Evolutionary conservation across 2,329 filamentous ascomycete species (phyloP), one percentile per base, ranked within the genome.

Genomic region (Macrophomina tecta): DNA sequence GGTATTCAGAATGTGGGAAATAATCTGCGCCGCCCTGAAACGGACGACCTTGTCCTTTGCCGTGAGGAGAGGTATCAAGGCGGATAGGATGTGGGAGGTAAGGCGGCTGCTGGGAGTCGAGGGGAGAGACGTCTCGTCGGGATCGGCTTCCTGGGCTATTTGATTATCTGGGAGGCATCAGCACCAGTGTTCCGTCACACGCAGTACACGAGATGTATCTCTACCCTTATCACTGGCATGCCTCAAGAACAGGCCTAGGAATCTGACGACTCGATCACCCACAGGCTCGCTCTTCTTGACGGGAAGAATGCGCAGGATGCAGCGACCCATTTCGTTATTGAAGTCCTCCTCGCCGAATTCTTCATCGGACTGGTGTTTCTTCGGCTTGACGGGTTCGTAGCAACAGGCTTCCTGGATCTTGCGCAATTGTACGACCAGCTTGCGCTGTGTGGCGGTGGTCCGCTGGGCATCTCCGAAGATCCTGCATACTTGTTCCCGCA

Each of bases 11-110:
- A 97, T 89, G 76, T 97, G 92, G 1, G 93, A 91, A 64, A 97
- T 89, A 63, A 97, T 87, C 76, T 99, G 95, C 0, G 94, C 96
- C 4, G 93, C 89, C 67, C 95, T 87, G 79, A 93, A 99, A 67
- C 95, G 88, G 55, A 98, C 91, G 68, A 91, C 91, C 79, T 97
- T 98, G 80, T 99, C 95, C 80, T 97, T 98, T 51, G 91, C 88
- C 9, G 86, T 86, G 68, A 97, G 83, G n/a, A 97, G 82, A 5
- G 91, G 91, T 3, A 96, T 82, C 23, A 95, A 80, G 6, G 89
- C 85, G 64, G 88, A 87, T 73, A 98, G 87, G 42, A 98, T 85
- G 36, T 89, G 85, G 1, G 89, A 88, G 0, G 89, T 92, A 30
- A 98, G 86, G 60, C 94, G 89, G 30, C 90, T 91, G 70, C 88